These are phyloP conservation scores for Flaveria robusta DNA, from an alignment of 129 eudicot species.

Conservation along the genomic window DNA sequence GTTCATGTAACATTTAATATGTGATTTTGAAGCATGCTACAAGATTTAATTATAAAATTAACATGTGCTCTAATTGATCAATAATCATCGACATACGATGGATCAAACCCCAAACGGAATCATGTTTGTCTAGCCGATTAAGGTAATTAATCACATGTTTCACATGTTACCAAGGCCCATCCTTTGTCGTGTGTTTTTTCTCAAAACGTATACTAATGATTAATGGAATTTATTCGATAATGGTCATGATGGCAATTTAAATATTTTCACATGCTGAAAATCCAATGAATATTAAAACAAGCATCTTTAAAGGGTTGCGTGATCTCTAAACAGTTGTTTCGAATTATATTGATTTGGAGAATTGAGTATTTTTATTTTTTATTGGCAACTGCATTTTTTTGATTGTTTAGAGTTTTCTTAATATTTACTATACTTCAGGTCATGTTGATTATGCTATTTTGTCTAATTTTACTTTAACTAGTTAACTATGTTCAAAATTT, in stretches of 20 bases:
- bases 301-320: constrained; percentile 9
- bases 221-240: constrained; percentile 30
- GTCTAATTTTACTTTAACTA: neutral
- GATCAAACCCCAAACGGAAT: constrained; percentile 29
- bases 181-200: constrained; percentile 29
- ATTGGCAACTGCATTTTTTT: neutral
- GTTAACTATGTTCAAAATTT: neutral
- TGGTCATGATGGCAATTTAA: constrained; percentile 17
- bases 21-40: constrained; percentile 24
- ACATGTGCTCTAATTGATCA: constrained; percentile 31
- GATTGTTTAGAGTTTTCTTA: too few species aligned
- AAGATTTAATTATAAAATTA: constrained; percentile 20
- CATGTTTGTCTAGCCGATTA: constrained; percentile 27
- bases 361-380: neutral
- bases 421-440: too few species aligned
- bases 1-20: neutral
- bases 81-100: constrained; percentile 16
- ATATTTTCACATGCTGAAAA: constrained; percentile 28
- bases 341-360: neutral
- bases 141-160: constrained; percentile 40
- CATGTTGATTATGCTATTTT: neutral
- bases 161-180: constrained; percentile 36
- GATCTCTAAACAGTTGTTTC: neutral
- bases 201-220: constrained; percentile 31
- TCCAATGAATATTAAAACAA: constrained; percentile 10